Evolutionary conservation across 2,329 filamentous ascomycete genomes (phyloP), one percentile per base, ranked within the genome.

Genomic region (Mollisia scopiformis): DNA sequence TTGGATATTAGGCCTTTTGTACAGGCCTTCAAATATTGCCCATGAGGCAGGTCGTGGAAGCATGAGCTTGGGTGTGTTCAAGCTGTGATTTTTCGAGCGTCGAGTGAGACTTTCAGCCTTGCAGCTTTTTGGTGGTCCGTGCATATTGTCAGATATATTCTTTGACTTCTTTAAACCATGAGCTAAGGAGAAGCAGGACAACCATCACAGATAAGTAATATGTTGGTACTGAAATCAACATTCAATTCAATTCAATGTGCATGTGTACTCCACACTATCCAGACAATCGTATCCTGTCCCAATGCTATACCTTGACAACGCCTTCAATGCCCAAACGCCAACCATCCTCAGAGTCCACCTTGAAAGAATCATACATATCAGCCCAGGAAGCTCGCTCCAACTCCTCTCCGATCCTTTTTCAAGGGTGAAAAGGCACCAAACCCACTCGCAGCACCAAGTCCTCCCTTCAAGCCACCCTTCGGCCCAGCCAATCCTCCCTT

Each of bases 381-480:
- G 37, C 59, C 72, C 52, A 74, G 58, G 67, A 88, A 88, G 69
- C 86, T 88, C 57, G 86, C 85, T 62, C 81, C 80, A 3, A 84
- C 81, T 31, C 86, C 85, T 62, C 87, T 84, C 60, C 84, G 82
- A 54, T 92, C 86, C 71, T 84, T 84, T 77, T 93, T 93, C 61
- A 93, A 76, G 7, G 90, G 90, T 19, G 89, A 92, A 72, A 93
- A 92, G 51, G 76, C 77, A 13, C 80, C 79, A 64, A 88, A 84
- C 0, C 76, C 83, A 70, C 62, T 69, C 53, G 68, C 66, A 46
- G 65, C 63, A 23, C 64, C 69, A 8, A 75, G 49, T 31, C 67
- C 67, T 35, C 62, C 63, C 31, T 61, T 66, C 31, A 69, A 27
- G 14, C 59, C 62, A 25, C 64, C 62, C 43, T 66, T 71, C 11